Evolutionary conservation across 1,284 basidiomycete species (phyloP).

Genomic region (Porodaedalea pini): DNA sequence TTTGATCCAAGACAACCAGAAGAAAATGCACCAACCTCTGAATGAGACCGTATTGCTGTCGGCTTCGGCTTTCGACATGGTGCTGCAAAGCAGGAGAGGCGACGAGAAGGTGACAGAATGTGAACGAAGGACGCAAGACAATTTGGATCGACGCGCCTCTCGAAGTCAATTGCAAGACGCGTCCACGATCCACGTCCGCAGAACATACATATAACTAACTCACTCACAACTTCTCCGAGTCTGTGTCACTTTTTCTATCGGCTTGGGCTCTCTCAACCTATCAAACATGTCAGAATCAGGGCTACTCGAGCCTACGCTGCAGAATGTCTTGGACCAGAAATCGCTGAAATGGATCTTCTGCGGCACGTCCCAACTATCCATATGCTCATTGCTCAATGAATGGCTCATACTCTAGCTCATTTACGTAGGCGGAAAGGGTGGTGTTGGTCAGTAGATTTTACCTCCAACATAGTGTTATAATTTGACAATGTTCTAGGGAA

Average conservation of each 20-base stretch:
- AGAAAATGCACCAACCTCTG: conserved; percentile 9
- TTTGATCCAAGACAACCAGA: conserved; percentile 9
- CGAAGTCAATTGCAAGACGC: not conserved
- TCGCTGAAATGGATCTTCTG: conserved; percentile 95
- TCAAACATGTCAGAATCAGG: conserved; percentile 46
- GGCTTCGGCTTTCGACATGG: conserved; percentile 8
- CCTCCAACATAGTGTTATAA: not conserved
- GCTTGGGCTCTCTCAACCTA: not conserved
- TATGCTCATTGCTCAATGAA: conserved; percentile 12
- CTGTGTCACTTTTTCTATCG: not conserved
- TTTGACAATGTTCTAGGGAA: conserved; percentile 58
- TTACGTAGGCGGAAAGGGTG: conserved; percentile 83
- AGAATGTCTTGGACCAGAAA: conserved; percentile 87
- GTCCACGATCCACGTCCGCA: not conserved
- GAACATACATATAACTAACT: not conserved
- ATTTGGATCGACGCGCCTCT: too few relatives aligned
- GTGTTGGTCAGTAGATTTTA: conserved; percentile 67
- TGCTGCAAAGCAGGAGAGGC: not conserved
- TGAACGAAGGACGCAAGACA: conserved; percentile 9
- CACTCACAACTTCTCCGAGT: not conserved
- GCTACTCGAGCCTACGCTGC: conserved; percentile 72
- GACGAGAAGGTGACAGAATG: conserved; percentile 16
- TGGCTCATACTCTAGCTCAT: conserved; percentile 19
- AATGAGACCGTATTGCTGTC: conserved; percentile 7
- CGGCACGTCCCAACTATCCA: conserved; percentile 50